Base-by-base conservation (phyloP, 140 eudicot genomes). In the Oenanthe javanica region DNA sequence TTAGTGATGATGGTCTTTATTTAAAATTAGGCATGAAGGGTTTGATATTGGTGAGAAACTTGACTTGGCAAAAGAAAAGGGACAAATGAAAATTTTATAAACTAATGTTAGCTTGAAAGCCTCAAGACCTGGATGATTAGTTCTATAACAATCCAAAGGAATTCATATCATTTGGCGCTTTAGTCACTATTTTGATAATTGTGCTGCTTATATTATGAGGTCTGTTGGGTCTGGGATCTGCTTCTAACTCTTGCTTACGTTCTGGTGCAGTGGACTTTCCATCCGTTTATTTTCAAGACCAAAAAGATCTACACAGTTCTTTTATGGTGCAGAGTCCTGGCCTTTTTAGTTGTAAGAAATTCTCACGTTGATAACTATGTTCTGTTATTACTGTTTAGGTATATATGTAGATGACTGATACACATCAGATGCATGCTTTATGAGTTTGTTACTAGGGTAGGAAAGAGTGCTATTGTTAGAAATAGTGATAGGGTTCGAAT, bases 231-330 rank as follows among this genome's bases (percentile, higher is more conserved):
- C 23, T 57, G 6, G 63, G 40, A 71, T 81, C 14, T 71, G 50
- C 77, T 84, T 84, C 84, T 83, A 45, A 64, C 79, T 85, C 48
- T 72, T 2, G 84, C 50, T 77, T 73, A 63, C 79, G 59, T 80
- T 82, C 9, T 86, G 79, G 48, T 70, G 90, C 91, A 95, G 99
- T 95, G 99, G 97, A 92, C 97, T 81, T 95, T 95, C 86, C 93
- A 89, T 88, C 99, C 99, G 70, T 95, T 95, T 87, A 83, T 95
- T 83, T 73, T 91, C 86, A 95, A 95, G 87, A 92, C 87, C 88
- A 95, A 95, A 86, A 95, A 91, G 87, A 90, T 95, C 84, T 95
- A 95, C 91, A 95, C 99, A 75, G 99, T 95, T 67, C 90, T 95
- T 49, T 48, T 95, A 71, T 95, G 99, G 99, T 91, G 97, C 92